These are phyloP conservation scores for Ascochyta rabiei DNA, from an alignment of 2,329 filamentous ascomycete species.

Conservation along the genomic window DNA sequence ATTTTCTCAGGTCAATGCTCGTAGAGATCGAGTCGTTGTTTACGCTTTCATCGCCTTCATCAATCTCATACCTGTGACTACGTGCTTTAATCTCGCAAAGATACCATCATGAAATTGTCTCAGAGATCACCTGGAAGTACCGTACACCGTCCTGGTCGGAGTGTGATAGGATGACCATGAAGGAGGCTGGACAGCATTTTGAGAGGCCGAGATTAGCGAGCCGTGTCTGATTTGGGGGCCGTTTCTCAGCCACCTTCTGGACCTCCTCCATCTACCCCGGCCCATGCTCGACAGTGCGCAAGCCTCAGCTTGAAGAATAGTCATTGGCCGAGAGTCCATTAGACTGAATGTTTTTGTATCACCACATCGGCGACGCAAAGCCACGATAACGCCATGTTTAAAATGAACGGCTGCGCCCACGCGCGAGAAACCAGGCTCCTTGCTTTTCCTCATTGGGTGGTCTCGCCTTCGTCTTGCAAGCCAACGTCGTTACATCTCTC, in stretches of 20 bases:
- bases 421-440: neutral
- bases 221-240: neutral
- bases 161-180: neutral
- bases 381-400: neutral
- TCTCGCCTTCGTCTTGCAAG: neutral
- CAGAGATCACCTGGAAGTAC: no score
- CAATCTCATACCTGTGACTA: no score
- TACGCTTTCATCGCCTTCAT: no score
- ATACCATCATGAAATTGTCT: no score
- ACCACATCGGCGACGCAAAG: neutral
- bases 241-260: neutral
- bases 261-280: neutral
- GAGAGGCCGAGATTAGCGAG: neutral
- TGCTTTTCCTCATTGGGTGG: neutral
- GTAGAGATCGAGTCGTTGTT: no score
- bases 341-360: neutral
- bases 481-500: no score
- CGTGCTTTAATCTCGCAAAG: no score
- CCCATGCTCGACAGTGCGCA: neutral
- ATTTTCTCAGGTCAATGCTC: neutral
- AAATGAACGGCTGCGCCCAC: neutral
- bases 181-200: neutral
- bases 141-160: no score
- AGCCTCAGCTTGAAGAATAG: neutral
- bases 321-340: neutral